Base-by-base conservation (phyloP, 1,284 basidiomycete genomes). In the Pseudozyma hubeiensis region DNA sequence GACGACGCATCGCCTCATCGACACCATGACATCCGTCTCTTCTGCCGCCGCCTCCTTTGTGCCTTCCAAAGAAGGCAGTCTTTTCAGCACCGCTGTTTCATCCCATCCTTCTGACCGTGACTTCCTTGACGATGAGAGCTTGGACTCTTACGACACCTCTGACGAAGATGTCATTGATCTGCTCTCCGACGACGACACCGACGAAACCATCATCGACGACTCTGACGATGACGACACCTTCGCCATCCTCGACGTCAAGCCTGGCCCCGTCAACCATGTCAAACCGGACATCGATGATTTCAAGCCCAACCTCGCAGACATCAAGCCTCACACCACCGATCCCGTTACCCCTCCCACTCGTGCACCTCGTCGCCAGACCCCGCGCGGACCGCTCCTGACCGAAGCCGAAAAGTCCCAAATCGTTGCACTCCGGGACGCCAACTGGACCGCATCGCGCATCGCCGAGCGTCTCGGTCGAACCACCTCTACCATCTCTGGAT, bases 351-450 rank as follows among this genome's bases (percentile, higher is more conserved):
- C 5, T 17, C 16, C 24, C 24, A 24, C 24, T 24, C 24, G 24
- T 24, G 24, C 24, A 24, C 4, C 24, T 24, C 24, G 24, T 24
- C 24, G 24, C 24, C 24, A 24, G 24, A 24, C 24, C 24, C 24
- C 24, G 24, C 24, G 24, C 24, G n/a, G 4, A 3, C 40, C 39
- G 14, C 54, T 30, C 1, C 33, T 67, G 16, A 57, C 53, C 24
- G 50, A 61, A 3, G 24, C 31, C 3, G 33, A 61, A 19, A 30
- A 53, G n/a, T 44, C 41, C 4, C 34, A 57, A 16, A 67, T 67
- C 33, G 50, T 67, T 17, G 34, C 49, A 1, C 53, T 66, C 17
- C 24, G 37, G 13, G 48, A 59, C 8, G 53, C 57, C 5, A 49
- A 53, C 24, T 60, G 47, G 53, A 41, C 35, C 24, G 5, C 8